These are phyloP conservation scores for Plasmodium relictum DNA, from an alignment of 169 alveolate genomes.

Conservation along the genomic window DNA sequence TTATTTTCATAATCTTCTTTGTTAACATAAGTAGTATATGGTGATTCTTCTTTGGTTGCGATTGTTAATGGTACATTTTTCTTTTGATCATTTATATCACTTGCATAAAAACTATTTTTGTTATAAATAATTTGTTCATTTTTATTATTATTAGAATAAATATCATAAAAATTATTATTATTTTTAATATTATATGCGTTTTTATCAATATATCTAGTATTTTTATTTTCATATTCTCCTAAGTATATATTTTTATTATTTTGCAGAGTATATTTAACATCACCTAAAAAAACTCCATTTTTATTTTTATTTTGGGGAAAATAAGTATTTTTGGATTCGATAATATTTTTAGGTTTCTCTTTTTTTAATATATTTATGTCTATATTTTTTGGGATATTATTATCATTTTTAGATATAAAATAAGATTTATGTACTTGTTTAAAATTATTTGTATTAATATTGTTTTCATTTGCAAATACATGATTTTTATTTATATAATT, in stretches of 20 bases:
- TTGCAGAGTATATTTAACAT: not conserved
- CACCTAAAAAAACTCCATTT: not conserved
- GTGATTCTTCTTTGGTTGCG: not conserved
- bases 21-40: not conserved
- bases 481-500: not conserved
- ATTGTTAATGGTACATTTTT: conserved; percentile 1
- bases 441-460: conserved; percentile 10
- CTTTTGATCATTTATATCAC: not conserved
- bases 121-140: not conserved
- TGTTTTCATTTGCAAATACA: not conserved
- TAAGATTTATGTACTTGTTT: not conserved
- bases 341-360: not conserved
- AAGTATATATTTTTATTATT: conserved; percentile 3
- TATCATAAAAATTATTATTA: conserved; percentile 16
- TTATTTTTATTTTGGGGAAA: not conserved
- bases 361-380: not conserved
- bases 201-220: conserved; percentile 50
- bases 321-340: not conserved
- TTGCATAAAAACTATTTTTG: not conserved
- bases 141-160: not conserved
- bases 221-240: not conserved
- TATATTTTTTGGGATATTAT: not conserved
- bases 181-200: conserved; percentile 14
- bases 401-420: not conserved
- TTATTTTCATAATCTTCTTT: not conserved